These are phyloP conservation scores for Endoconidiophora polonica DNA, from an alignment of 2,329 filamentous ascomycete species.

Conservation along the genomic window DNA sequence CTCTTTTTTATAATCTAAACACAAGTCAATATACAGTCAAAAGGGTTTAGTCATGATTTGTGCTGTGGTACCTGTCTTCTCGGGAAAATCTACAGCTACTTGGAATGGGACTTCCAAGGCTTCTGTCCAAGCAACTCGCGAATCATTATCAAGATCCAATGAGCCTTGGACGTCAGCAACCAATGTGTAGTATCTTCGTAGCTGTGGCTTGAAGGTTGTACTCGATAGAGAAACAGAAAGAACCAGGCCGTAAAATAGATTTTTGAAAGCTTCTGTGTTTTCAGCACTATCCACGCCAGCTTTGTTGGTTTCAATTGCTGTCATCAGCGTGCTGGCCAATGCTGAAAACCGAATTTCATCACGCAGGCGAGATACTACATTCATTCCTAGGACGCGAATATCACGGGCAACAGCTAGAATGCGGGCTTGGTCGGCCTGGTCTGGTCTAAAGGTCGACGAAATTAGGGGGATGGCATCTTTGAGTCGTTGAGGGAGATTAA, in stretches of 20 bases:
- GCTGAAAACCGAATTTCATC: too few relatives aligned
- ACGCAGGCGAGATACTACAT: too few relatives aligned
- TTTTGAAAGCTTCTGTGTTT: neutral
- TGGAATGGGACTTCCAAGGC: neutral
- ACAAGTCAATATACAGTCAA: too few relatives aligned
- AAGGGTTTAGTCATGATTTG: neutral
- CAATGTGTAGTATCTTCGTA: neutral
- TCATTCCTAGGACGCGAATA: neutral
- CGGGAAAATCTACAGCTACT: neutral
- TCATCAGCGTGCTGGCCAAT: too few relatives aligned
- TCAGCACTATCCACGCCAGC: too few relatives aligned
- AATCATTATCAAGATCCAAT: neutral
- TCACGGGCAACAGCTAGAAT: constrained; percentile 1
- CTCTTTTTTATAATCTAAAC: neutral
- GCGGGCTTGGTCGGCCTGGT: neutral
- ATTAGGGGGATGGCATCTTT: neutral
- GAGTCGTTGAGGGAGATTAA: neutral
- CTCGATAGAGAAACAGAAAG: neutral
- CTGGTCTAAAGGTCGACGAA: neutral
- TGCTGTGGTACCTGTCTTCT: neutral
- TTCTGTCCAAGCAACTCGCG: neutral
- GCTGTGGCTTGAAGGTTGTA: neutral
- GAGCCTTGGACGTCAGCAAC: neutral
- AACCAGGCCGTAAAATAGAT: neutral
- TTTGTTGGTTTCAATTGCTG: too few relatives aligned